These are phyloP conservation scores for Boeremia lycopersici DNA, from an alignment of 2,329 filamentous ascomycete genomes.

Conservation along the genomic window DNA sequence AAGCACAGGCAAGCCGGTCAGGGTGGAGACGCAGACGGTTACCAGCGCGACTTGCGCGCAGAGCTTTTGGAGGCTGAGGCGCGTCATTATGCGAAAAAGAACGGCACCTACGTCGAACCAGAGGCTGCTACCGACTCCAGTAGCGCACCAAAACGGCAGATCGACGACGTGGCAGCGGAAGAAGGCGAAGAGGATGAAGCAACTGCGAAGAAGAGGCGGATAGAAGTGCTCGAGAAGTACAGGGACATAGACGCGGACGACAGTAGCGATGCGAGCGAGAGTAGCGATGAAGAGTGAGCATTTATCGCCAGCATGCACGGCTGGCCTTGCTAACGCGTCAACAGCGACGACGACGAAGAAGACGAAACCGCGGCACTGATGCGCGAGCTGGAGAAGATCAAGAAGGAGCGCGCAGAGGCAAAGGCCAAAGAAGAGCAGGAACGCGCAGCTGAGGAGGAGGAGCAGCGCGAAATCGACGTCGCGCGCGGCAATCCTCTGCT, in stretches of 20 bases:
- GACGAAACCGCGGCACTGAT: conserved; percentile 87
- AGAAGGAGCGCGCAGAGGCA: conserved; percentile 80
- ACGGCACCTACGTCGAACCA: conserved; percentile 63
- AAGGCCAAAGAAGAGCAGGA: conserved; percentile 84
- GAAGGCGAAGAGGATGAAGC: conserved; percentile 66
- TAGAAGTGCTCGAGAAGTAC: conserved; percentile 79
- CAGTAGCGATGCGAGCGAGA: conserved; percentile 60
- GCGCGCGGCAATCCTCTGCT: conserved; percentile 90
- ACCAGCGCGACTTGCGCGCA: conserved; percentile 79
- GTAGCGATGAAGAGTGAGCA: conserved; percentile 62
- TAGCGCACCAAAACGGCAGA: conserved; percentile 66
- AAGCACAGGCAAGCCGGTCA: conserved; percentile 85
- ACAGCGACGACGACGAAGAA: conserved; percentile 63
- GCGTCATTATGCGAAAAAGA: conserved; percentile 84
- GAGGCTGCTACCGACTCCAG: conserved; percentile 48
- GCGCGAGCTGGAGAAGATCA: conserved; percentile 92
- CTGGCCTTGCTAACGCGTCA: conserved; percentile 19
- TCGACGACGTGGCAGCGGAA: conserved; percentile 57
- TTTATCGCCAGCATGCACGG: background rate
- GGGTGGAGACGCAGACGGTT: conserved; percentile 76
- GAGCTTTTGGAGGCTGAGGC: conserved; percentile 90
- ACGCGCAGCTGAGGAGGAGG: conserved; percentile 78
- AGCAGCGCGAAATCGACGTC: conserved; percentile 84
- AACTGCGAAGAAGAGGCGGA: conserved; percentile 79
- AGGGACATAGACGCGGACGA: conserved; percentile 84